Conservation (phyloP, 1,284 basidiomycete species). For the Cryptococcus jaspeensis region DNA sequence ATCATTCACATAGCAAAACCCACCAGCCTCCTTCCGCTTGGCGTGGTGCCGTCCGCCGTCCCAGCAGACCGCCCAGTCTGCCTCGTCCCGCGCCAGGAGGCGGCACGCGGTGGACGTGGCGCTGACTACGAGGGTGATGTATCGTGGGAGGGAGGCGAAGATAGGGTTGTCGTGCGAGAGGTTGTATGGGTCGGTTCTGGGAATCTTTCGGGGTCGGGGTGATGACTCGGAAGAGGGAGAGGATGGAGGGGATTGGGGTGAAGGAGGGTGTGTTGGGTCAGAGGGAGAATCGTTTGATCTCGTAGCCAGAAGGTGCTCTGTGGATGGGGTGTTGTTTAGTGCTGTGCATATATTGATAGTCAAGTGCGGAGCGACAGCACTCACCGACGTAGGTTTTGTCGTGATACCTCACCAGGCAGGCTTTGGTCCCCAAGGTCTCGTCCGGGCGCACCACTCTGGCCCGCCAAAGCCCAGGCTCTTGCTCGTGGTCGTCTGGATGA, state of each 20-base stretch:
- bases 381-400: constrained; percentile 50
- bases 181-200: constrained; percentile 13
- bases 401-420: constrained; percentile 51
- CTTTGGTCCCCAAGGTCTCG: constrained; percentile 25
- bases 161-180: constrained; percentile 71
- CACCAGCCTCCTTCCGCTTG: constrained; percentile 67
- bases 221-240: constrained; percentile 1
- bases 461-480: constrained; percentile 50
- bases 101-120: constrained; percentile 71
- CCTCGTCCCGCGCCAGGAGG: constrained; percentile 57
- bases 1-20: constrained; percentile 93
- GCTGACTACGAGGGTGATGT: constrained; percentile 71
- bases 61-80: constrained; percentile 74
- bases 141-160: constrained; percentile 67
- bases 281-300: neutral
- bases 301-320: constrained; percentile 41
- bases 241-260: constrained; percentile 22
- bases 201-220: neutral
- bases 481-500: constrained; percentile 22
- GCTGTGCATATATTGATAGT: neutral
- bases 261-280: constrained; percentile 5
- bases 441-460: constrained; percentile 34
- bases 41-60: constrained; percentile 64
- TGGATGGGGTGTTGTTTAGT: constrained; percentile 36
- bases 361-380: constrained; percentile 1